These are phyloP conservation scores for Loxodes magnus DNA, from an alignment of 73 alveolate genomes.

Conservation along the genomic window DNA sequence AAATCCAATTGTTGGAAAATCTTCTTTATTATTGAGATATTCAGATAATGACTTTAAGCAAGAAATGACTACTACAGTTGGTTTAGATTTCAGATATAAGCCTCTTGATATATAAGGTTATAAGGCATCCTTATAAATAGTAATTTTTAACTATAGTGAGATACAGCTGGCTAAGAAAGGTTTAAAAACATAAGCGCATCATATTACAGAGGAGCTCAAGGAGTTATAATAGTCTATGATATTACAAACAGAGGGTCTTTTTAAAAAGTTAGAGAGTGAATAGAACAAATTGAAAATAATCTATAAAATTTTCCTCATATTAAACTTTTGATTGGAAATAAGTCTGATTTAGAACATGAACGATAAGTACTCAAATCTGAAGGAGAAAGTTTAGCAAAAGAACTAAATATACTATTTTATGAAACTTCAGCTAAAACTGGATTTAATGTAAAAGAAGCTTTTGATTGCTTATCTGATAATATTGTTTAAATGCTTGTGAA, in stretches of 20 bases:
- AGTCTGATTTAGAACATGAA: background rate
- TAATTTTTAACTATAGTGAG: no score
- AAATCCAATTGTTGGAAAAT: conserved; percentile 47
- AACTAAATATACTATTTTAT: background rate
- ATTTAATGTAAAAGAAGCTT: conserved; percentile 4
- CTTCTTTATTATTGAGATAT: conserved; percentile 38
- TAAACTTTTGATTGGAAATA: background rate
- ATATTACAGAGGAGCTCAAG: conserved; percentile 83
- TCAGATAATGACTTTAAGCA: conserved; percentile 33
- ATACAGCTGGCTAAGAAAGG: conserved; percentile 88
- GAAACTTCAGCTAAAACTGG: conserved; percentile 7
- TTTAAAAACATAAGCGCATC: conserved; percentile 78
- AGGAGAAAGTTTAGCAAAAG: background rate
- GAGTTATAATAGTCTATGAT: conserved; percentile 54
- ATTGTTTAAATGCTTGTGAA: no score
- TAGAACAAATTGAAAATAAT: conserved; percentile 36
- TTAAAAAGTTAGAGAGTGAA: conserved; percentile 26
- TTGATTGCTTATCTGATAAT: background rate
- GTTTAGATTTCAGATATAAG: conserved; percentile 51
- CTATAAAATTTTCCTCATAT: no score
- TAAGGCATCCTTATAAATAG: conserved; percentile 32
- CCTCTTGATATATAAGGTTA: conserved; percentile 15
- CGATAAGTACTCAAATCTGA: background rate
- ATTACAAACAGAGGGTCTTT: conserved; percentile 22
- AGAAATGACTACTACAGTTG: conserved; percentile 54